A percentile compares a stretch with the other conserved stretches of the same genome.
Conservation (phyloP, 1,284 basidiomycete species). For the Tremellales sp. region DNA sequence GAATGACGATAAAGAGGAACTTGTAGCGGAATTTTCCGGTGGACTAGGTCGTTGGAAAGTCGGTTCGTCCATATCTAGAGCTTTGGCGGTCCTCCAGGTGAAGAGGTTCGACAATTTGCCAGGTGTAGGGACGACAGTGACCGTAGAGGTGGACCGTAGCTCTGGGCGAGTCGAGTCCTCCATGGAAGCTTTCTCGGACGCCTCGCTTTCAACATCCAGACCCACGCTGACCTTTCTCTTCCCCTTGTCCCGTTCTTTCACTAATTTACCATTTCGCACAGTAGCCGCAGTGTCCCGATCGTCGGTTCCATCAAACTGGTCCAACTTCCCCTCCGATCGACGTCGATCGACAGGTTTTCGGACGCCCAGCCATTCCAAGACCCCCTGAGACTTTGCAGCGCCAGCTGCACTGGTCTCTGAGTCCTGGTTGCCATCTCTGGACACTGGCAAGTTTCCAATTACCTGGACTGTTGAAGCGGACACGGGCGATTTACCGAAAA, state of each 20-base stretch:
- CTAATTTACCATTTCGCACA: not conserved
- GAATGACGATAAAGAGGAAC: slow-evolving; percentile 25
- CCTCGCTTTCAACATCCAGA: not conserved
- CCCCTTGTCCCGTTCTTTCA: not conserved
- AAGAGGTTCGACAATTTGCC: slow-evolving; percentile 18
- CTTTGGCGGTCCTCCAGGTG: slow-evolving; percentile 17
- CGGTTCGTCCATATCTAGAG: slow-evolving; percentile 5
- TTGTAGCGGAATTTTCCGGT: slow-evolving; percentile 10
- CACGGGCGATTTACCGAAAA: slow-evolving; percentile 26
- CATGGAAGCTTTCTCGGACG: not conserved
- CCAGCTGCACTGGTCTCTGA: slow-evolving; percentile 2
- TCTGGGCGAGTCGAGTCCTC: not conserved
- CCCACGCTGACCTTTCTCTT: not conserved
- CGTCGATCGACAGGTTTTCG: slow-evolving; percentile 32
- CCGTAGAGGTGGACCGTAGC: slow-evolving; percentile 15
- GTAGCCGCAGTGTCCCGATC: too few relatives aligned
- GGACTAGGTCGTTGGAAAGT: slow-evolving; percentile 2
- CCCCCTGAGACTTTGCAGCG: slow-evolving; percentile 17
- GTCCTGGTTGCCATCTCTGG: slow-evolving; percentile 14
- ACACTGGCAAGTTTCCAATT: not conserved
- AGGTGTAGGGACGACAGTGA: slow-evolving; percentile 8
- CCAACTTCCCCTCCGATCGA: slow-evolving; percentile 29
- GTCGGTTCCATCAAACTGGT: not conserved
- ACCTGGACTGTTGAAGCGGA: not conserved
- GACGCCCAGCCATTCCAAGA: slow-evolving; percentile 43